Base-by-base conservation (phyloP, 140 eudicot species). In the Ambrosia hybrid region DNA sequence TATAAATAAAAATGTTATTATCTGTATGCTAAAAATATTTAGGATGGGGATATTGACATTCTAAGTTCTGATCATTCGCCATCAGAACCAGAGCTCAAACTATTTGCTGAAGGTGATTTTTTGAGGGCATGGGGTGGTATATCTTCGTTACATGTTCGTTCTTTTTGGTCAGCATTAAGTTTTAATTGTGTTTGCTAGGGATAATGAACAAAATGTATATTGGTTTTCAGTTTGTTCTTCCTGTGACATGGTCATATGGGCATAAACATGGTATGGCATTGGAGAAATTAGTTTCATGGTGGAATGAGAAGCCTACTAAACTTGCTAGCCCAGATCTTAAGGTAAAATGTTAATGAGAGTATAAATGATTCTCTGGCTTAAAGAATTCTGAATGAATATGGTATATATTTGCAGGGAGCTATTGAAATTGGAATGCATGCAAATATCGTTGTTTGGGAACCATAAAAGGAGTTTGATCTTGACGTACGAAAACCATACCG, bases 41-140 rank as follows among this genome's bases (percentile, higher is more conserved):
- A 94, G 99, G 91, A 81, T 52, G 97, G 92, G 49, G 80, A 90
- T 71, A 91, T 95, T 57, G 99, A 95, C 79, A 83, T 95, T 92
- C 68, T 95, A 77, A 95, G 99, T 79, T 95, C 99, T 11, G 99
- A 88, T 80, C 97, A 95, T 79, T 95, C 97, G 33, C 97, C 99
- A 30, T 72, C n/a, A n/a, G 95, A 26, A 34, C 99, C 96, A 57
- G 95, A 91, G 79, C 95, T 95, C 65, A 95, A 95, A 67, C 95
- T 86, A 75, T 83, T 91, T 65, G 70, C 78, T 10, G 88, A 85
- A 36, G 99, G 97, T 8, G 94, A 95, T 65, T 95, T 95, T 74
- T 83, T 95, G 70, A 85, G 82, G 80, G 99, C 97, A 38, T 95
- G 97, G 99, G 99, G 97, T 76, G 99, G 99, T 53, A 86, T 95